Conservation (phyloP, 1,284 basidiomycete species). For the Melampsora abietis-canadensis region DNA sequence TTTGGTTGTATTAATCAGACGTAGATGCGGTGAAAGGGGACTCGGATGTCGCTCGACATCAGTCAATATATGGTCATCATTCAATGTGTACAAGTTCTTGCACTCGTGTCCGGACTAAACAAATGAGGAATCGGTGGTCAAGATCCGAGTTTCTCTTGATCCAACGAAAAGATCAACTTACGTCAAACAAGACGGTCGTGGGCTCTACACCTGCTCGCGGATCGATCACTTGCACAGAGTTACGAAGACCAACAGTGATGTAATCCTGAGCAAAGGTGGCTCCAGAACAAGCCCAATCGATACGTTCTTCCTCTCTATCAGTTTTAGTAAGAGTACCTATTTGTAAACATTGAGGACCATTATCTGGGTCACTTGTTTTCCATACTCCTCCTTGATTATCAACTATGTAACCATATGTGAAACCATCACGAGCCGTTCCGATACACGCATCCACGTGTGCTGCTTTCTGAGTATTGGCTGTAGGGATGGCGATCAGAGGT, state of each 20-base stretch:
- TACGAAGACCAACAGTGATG: constrained; percentile 30
- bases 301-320: neutral
- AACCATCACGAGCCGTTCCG: neutral
- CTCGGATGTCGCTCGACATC: constrained; percentile 36
- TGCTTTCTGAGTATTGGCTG: constrained; percentile 3
- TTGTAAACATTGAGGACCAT: neutral
- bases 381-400: constrained; percentile 15
- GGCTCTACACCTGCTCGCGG: constrained; percentile 12
- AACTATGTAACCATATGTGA: constrained; percentile 18
- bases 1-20: constrained; percentile 28
- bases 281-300: constrained; percentile 17
- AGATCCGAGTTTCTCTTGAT: no score
- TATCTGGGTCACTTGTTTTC: constrained; percentile 4
- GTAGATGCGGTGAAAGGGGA: constrained; percentile 14
- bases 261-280: constrained; percentile 11
- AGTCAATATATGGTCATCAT: constrained; percentile 10
- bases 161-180: neutral
- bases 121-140: neutral
- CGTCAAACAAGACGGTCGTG: neutral
- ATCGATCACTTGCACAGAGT: constrained; percentile 17
- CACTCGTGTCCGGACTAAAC: neutral
- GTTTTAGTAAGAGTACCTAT: neutral
- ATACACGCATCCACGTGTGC: constrained; percentile 23
- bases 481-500: neutral
- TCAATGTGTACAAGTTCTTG: constrained; percentile 23